A percentile compares a stretch with the other conserved stretches of the same genome.
Conservation (phyloP, 768 basidiomycete species). For the Roridomyces roridus region DNA sequence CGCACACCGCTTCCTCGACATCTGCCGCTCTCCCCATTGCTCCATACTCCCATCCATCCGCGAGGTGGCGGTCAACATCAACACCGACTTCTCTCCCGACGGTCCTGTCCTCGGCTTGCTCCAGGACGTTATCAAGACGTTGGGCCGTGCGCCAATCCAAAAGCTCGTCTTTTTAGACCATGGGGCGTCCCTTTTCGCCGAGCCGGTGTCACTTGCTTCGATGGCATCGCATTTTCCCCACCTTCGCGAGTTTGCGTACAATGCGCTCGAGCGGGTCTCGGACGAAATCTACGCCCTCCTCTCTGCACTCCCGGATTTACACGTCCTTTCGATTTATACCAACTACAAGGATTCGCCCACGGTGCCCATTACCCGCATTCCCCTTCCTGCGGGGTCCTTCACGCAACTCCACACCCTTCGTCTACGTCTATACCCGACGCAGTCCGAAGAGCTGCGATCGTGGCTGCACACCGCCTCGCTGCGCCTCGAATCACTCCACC, state of each 20-base stretch:
- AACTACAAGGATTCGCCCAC: neutral
- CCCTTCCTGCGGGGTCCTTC: neutral
- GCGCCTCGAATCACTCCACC: neutral
- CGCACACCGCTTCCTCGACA: slow-evolving; percentile 5
- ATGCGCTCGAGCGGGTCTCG: slow-evolving; percentile 2
- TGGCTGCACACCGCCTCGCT: neutral
- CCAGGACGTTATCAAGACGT: neutral
- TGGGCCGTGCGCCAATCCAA: slow-evolving; percentile 1
- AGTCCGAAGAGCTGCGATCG: neutral
- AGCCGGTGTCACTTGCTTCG: slow-evolving; percentile 12
- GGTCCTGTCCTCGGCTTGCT: neutral
- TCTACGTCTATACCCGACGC: neutral
- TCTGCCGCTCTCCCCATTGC: slow-evolving; percentile 11
- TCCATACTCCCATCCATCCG: slow-evolving; percentile 6
- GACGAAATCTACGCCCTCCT: slow-evolving; percentile 6
- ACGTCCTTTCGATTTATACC: slow-evolving; percentile 2
- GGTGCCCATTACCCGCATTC: neutral
- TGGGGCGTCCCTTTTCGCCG: neutral
- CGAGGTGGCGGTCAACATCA: slow-evolving; percentile 8
- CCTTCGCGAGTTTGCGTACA: slow-evolving; percentile 18
- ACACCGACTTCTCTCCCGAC: neutral
- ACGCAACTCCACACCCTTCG: slow-evolving; percentile 9
- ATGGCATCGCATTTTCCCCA: slow-evolving; percentile 10
- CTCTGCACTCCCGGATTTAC: neutral
- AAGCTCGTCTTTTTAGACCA: slow-evolving; percentile 11